These are phyloP conservation scores for Pythium insidiosum DNA, from an alignment of 352 stramenopile genomes.

Conservation along the genomic window DNA sequence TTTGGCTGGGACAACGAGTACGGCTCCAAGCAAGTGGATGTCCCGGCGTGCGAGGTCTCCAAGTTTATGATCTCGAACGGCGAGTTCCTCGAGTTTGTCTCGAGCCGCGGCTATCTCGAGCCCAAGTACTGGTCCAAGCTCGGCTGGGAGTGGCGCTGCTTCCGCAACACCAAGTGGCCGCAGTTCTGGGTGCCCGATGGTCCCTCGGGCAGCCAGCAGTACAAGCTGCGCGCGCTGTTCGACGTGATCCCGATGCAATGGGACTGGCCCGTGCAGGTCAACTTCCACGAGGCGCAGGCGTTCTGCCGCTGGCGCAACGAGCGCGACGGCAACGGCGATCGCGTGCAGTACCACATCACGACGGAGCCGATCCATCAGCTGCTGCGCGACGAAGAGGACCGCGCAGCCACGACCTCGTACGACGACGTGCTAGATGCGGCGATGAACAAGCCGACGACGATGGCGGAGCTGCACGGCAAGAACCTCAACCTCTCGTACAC, in stretches of 20 bases:
- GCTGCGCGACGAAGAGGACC: slow-evolving; percentile 63
- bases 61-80: slow-evolving; percentile 95
- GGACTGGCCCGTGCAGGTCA: slow-evolving; percentile 95
- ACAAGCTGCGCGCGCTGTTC: slow-evolving; percentile 91
- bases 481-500: slow-evolving; percentile 92
- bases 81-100: slow-evolving; percentile 95
- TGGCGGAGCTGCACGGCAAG: slow-evolving; percentile 36
- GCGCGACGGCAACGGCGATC: slow-evolving; percentile 48
- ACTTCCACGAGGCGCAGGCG: slow-evolving; percentile 93
- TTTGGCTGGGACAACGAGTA: slow-evolving; percentile 99
- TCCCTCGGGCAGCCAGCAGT: slow-evolving; percentile 91
- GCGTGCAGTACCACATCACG: slow-evolving; percentile 79
- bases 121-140: slow-evolving; percentile 86
- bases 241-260: slow-evolving; percentile 89
- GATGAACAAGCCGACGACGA: slow-evolving; percentile 44
- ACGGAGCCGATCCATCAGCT: slow-evolving; percentile 92
- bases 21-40: slow-evolving; percentile 78
- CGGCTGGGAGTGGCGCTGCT: slow-evolving; percentile 93
- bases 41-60: slow-evolving; percentile 84
- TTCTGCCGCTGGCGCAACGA: slow-evolving; percentile 87
- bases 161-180: slow-evolving; percentile 95
- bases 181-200: slow-evolving; percentile 92
- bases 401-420: slow-evolving; percentile 23
- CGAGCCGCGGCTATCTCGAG: slow-evolving; percentile 88
- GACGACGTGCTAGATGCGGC: slow-evolving; percentile 78